phyloP scores from a whole-genome alignment of 1,284 basidiomycete genomes.

The Neonothopanus nambi region DNA sequence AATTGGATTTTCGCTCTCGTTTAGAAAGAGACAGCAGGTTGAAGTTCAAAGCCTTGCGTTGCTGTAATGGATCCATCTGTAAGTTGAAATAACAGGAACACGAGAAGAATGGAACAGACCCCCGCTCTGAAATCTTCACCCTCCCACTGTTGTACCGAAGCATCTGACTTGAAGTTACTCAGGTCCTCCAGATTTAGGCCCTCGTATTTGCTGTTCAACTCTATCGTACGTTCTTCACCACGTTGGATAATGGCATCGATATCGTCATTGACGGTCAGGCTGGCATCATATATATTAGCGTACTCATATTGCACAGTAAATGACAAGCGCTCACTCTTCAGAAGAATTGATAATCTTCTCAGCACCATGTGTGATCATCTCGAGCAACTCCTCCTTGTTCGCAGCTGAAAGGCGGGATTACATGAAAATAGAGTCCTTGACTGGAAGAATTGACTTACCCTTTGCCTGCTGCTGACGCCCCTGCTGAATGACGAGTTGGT shows the following conservation, averaged over 20 bases:
- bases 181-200: constrained; percentile 92
- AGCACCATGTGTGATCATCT: constrained; percentile 98
- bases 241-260: constrained; percentile 92
- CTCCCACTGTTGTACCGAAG: constrained; percentile 91
- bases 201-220: constrained; percentile 92
- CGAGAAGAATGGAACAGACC: constrained; percentile 37
- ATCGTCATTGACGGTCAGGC: constrained; percentile 40
- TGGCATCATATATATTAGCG: neutral
- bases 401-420: constrained; percentile 52
- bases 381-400: constrained; percentile 94
- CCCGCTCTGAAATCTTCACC: constrained; percentile 90
- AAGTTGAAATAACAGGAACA: neutral
- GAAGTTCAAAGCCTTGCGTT: constrained; percentile 74
- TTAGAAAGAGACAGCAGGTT: constrained; percentile 92
- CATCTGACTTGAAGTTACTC: constrained; percentile 96
- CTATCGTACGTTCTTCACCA: constrained; percentile 90
- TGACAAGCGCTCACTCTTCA: constrained; percentile 51
- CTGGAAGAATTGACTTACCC: constrained; percentile 36
- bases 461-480: constrained; percentile 77
- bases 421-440: neutral
- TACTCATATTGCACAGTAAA: too few species aligned
- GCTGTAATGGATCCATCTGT: constrained; percentile 17
- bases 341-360: constrained; percentile 91
- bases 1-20: constrained; percentile 94
- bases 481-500: constrained; percentile 98